phyloP scores from a whole-genome alignment of 2,329 filamentous ascomycete species.

The Raffaelea ambrosiae region DNA sequence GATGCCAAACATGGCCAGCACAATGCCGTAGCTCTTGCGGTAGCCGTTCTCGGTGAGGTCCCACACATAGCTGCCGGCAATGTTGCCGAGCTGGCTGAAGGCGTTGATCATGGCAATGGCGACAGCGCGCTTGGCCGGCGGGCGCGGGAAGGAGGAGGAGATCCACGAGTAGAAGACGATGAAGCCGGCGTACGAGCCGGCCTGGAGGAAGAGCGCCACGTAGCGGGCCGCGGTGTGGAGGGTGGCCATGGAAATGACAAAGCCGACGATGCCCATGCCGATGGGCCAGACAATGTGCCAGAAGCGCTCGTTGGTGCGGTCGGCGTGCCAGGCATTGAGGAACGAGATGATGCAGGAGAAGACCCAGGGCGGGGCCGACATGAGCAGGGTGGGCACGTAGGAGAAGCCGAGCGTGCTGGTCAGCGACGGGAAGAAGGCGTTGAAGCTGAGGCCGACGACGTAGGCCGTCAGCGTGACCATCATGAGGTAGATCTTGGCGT shows the following conservation, averaged over 20 bases:
- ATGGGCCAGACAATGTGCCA: constrained; percentile 42
- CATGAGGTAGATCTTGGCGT: constrained; percentile 54
- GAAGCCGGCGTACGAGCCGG: constrained; percentile 38
- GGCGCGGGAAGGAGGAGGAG: constrained; percentile 46
- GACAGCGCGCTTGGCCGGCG: constrained; percentile 25
- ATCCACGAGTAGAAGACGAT: constrained; percentile 31
- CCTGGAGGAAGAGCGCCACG: constrained; percentile 45
- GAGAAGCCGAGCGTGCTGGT: constrained; percentile 21
- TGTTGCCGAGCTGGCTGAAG: constrained; percentile 47
- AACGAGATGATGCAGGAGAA: constrained; percentile 22
- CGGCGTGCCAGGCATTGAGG: constrained; percentile 41
- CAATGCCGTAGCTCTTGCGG: background rate
- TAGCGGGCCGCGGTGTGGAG: constrained; percentile 46
- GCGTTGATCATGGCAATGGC: constrained; percentile 54
- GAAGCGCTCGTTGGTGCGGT: constrained; percentile 48
- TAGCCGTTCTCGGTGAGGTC: constrained; percentile 5
- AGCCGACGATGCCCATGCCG: constrained; percentile 1
- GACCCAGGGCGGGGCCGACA: constrained; percentile 37
- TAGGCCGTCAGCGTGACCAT: constrained; percentile 24
- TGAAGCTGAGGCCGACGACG: background rate
- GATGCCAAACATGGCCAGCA: background rate
- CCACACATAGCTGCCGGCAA: constrained; percentile 11
- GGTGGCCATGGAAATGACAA: constrained; percentile 5
- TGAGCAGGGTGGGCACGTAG: constrained; percentile 30
- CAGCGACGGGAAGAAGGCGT: background rate